These are phyloP conservation scores for Ehretia macrophylla DNA, from an alignment of 257 asterid genomes.

Conservation along the genomic window DNA sequence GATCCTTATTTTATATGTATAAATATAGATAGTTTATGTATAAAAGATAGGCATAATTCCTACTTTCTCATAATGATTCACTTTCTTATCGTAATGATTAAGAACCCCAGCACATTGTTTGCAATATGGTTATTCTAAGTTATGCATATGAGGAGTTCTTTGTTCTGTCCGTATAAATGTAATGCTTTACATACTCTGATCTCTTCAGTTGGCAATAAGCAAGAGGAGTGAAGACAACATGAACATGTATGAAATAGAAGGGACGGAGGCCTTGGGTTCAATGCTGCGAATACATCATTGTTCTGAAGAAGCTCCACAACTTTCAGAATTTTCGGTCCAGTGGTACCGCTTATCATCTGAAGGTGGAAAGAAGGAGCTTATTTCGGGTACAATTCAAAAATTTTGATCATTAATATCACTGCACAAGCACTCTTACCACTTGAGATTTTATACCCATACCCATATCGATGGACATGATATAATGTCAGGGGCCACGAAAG, in stretches of 20 bases:
- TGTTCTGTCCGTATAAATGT: neutral
- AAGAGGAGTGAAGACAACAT: constrained; percentile 43
- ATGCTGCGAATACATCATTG: constrained; percentile 55
- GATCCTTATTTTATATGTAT: no score
- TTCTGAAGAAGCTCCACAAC: constrained; percentile 51
- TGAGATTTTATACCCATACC: neutral
- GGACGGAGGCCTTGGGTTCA: constrained; percentile 79
- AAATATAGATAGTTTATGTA: no score
- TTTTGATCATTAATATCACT: neutral
- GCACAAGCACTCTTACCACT: neutral
- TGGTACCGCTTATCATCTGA: constrained; percentile 77
- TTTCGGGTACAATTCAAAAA: constrained; percentile 52
- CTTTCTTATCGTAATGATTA: no score
- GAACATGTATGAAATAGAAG: constrained; percentile 64
- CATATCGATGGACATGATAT: constrained; percentile 9
- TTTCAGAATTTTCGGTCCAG: constrained; percentile 61
- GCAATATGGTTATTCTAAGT: no score
- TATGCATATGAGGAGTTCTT: no score
- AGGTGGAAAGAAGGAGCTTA: constrained; percentile 61
- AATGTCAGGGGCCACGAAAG: constrained; percentile 75
- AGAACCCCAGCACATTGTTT: no score
- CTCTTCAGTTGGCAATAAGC: constrained; percentile 63
- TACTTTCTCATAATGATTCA: no score
- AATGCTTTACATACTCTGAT: neutral
- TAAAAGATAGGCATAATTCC: no score